phyloP scores from a whole-genome alignment of 2,329 filamentous ascomycete species.

The Fusarium buharicum region DNA sequence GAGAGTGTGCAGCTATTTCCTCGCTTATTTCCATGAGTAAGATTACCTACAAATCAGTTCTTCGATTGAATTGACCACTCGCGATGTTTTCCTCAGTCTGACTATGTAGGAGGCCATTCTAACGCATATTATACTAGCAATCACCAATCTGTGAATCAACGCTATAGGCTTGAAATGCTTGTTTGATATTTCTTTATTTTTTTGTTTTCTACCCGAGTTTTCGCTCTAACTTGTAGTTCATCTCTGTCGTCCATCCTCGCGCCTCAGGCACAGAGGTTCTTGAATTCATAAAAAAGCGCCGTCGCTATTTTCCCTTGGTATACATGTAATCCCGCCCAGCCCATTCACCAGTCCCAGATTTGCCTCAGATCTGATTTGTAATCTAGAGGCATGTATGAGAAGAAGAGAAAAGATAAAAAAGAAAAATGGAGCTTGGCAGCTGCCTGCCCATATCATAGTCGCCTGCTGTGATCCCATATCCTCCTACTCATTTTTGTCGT shows the following conservation, averaged over 20 bases:
- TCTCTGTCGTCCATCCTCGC: conserved; percentile 31
- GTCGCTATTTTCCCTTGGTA: conserved; percentile 38
- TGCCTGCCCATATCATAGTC: conserved; percentile 32
- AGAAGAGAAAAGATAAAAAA: conserved; percentile 15
- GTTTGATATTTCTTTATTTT: conserved; percentile 21
- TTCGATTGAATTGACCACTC: not conserved
- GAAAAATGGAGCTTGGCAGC: conserved; percentile 24
- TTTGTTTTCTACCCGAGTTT: not conserved
- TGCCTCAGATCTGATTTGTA: conserved; percentile 4
- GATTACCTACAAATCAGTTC: no score
- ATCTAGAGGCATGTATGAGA: conserved; percentile 8
- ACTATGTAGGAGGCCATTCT: no score
- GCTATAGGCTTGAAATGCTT: not conserved
- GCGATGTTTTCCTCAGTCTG: not conserved
- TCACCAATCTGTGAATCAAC: not conserved
- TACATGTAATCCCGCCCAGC: conserved; percentile 24
- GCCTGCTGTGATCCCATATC: conserved; percentile 28
- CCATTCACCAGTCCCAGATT: conserved; percentile 8
- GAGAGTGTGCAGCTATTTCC: no score
- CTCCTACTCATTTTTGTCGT: conserved; percentile 25
- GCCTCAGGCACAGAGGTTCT: conserved; percentile 24
- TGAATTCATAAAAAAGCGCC: conserved; percentile 38
- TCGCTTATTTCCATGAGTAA: no score
- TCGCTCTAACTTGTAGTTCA: conserved; percentile 18
- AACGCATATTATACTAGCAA: not conserved